Conservation (phyloP, 129 eudicot genomes). For the Escallonia herrerae region DNA sequence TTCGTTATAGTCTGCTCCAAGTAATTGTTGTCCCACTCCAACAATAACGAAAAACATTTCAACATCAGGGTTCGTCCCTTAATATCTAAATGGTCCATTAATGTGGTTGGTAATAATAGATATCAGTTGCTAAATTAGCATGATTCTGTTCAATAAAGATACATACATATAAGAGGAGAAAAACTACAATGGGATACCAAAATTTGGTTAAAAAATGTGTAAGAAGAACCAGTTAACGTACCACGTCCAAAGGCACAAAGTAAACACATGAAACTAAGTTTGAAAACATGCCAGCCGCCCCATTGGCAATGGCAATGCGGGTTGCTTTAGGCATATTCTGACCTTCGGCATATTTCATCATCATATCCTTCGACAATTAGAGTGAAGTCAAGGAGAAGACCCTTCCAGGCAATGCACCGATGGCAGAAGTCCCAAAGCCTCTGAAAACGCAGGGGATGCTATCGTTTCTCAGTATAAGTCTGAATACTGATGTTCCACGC, state of each 20-base stretch:
- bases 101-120: too few species aligned
- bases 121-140: too few species aligned
- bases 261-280: conserved; percentile 51
- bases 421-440: conserved; percentile 66
- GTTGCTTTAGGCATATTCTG: conserved; percentile 47
- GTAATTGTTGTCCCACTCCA: too few species aligned
- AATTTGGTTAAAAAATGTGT: not conserved
- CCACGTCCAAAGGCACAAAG: conserved; percentile 74
- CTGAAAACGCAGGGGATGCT: conserved; percentile 56
- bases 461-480: conserved; percentile 35
- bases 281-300: conserved; percentile 61
- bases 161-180: too few species aligned
- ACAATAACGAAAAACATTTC: too few species aligned
- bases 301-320: conserved; percentile 54
- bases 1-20: too few species aligned
- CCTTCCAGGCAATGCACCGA: conserved; percentile 65
- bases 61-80: too few species aligned
- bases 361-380: conserved; percentile 57
- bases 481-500: conserved; percentile 45
- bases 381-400: conserved; percentile 57
- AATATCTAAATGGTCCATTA: too few species aligned
- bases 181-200: not conserved
- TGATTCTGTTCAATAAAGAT: too few species aligned
- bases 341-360: conserved; percentile 42
- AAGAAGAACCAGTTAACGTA: conserved; percentile 18